Percentiles rank a stretch among this genome's conserved stretches.
These are phyloP conservation scores for Alternaria gaisen DNA, from an alignment of 2,329 filamentous ascomycete genomes.

Conservation along the genomic window DNA sequence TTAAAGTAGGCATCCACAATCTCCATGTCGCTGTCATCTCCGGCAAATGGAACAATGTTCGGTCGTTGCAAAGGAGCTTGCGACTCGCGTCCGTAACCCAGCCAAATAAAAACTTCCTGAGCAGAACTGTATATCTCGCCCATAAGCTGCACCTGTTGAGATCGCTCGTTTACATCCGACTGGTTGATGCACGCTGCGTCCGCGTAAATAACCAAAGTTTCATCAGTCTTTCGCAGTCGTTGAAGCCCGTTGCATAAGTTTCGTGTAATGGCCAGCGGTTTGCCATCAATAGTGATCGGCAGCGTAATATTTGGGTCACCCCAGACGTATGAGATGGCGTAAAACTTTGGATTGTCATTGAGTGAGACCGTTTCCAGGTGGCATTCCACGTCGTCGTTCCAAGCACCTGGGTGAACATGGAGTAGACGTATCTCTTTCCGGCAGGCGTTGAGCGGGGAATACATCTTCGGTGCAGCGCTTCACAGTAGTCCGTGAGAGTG, in stretches of 20 bases:
- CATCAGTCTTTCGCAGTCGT: not conserved
- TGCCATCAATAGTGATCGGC: not conserved
- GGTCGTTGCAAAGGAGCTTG: not conserved
- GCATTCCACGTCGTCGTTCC: not conserved
- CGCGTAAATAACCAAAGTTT: not conserved
- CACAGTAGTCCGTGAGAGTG: not conserved
- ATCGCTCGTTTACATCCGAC: constrained; percentile 10
- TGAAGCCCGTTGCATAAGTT: constrained; percentile 5
- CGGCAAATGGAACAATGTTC: not conserved
- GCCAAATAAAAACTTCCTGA: constrained; percentile 2
- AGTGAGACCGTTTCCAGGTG: constrained; percentile 1
- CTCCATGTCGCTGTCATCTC: not conserved
- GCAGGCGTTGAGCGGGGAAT: constrained; percentile 1
- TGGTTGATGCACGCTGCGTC: constrained; percentile 30
- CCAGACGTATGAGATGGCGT: constrained; percentile 14
- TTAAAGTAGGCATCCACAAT: constrained; percentile 1
- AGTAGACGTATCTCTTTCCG: constrained; percentile 11
- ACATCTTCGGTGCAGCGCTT: not conserved
- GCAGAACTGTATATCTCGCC: constrained; percentile 18
- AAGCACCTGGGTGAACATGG: constrained; percentile 1
- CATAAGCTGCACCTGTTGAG: constrained; percentile 19
- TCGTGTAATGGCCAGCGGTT: not conserved
- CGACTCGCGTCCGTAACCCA: constrained; percentile 1
- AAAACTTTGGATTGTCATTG: constrained; percentile 5
- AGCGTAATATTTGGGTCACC: not conserved